Conservation (phyloP, 2,329 filamentous ascomycete species). For the Capronia coronata region DNA sequence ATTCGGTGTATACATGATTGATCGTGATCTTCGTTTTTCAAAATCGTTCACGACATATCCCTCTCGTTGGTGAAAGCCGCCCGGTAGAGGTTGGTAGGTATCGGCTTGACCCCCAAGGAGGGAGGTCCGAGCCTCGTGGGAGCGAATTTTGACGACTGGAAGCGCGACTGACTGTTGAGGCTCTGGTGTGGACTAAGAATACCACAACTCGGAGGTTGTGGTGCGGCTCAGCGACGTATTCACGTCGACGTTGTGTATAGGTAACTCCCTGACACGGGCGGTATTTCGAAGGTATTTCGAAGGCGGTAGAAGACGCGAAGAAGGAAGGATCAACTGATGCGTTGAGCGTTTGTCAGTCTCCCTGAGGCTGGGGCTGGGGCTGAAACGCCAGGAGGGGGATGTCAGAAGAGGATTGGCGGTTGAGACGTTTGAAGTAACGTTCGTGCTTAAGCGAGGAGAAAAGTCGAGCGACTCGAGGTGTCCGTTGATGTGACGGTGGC, state of each 20-base stretch:
- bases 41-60: slow-evolving; percentile 38
- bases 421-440: slow-evolving; percentile 4
- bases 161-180: slow-evolving; percentile 4
- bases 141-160: slow-evolving; percentile 46
- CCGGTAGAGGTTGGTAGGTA: slow-evolving; percentile 44
- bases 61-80: slow-evolving; percentile 48
- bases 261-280: not conserved
- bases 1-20: slow-evolving; percentile 65
- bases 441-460: slow-evolving; percentile 5
- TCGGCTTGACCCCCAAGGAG: slow-evolving; percentile 52
- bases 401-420: slow-evolving; percentile 11
- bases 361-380: no score
- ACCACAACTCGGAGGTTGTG: slow-evolving; percentile 20
- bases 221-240: slow-evolving; percentile 16
- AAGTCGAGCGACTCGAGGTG: slow-evolving; percentile 2
- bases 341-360: not conserved
- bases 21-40: slow-evolving; percentile 19
- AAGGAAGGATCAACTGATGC: slow-evolving; percentile 1
- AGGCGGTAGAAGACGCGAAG: slow-evolving; percentile 1
- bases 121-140: slow-evolving; percentile 52
- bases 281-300: not conserved
- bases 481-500: not conserved
- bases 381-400: slow-evolving; percentile 17
- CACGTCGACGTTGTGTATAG: slow-evolving; percentile 5
- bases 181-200: slow-evolving; percentile 1